Percentiles rank a stretch among this genome's conserved stretches.
Evolutionary conservation across 305 asterid species (phyloP).

Genomic region (Fraxinus angustifolia): DNA sequence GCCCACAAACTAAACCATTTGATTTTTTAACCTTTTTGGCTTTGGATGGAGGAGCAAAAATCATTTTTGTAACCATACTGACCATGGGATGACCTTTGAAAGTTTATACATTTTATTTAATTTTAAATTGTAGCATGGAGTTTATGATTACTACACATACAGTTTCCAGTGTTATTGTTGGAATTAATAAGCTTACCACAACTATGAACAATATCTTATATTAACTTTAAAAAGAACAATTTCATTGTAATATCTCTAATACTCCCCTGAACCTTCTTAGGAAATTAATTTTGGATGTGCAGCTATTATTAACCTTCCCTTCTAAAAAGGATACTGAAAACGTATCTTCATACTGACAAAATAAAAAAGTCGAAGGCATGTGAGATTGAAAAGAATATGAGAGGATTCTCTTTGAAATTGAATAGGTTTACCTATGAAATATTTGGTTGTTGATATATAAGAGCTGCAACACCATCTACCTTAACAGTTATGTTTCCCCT

Average conservation of each 20-base stretch:
- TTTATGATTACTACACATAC: background rate
- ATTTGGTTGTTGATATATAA: background rate
- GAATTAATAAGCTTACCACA: background rate
- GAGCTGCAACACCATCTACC: background rate
- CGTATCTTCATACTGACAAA: background rate
- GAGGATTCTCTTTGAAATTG: background rate
- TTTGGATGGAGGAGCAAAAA: background rate
- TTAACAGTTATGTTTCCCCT: background rate
- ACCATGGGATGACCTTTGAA: background rate
- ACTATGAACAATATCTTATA: background rate
- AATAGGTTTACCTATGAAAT: background rate
- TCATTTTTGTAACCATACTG: background rate
- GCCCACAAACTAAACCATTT: background rate
- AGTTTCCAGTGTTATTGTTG: background rate
- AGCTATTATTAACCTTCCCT: background rate
- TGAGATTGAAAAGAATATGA: background rate
- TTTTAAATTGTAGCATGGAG: background rate
- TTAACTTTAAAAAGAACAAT: background rate
- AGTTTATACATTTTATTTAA: background rate
- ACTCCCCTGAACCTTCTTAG: background rate
- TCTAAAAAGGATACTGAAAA: background rate
- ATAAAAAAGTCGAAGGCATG: background rate
- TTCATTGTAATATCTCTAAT: background rate
- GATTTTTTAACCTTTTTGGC: background rate
- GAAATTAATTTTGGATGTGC: background rate